Evolutionary conservation across 2,329 filamentous ascomycete genomes (phyloP).

Genomic region (Penicillium sp.): DNA sequence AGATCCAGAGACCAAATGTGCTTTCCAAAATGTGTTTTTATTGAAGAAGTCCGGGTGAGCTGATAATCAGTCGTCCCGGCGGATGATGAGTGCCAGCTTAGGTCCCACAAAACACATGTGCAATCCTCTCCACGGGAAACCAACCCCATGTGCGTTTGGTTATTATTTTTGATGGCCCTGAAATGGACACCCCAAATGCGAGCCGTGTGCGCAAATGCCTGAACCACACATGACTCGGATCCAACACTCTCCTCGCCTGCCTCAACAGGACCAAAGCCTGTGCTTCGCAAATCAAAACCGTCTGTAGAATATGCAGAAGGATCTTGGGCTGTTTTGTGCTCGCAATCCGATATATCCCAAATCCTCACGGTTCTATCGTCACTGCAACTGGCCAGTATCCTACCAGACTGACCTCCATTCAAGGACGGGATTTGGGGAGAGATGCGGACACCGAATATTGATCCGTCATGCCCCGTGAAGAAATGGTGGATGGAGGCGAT

Average conservation of each 20-base stretch:
- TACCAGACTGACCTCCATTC: constrained; percentile 41
- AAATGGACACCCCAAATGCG: constrained; percentile 88
- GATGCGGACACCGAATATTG: constrained; percentile 85
- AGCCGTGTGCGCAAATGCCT: constrained; percentile 80
- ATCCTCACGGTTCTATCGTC: constrained; percentile 87
- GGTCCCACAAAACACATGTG: constrained; percentile 69
- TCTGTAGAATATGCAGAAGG: constrained; percentile 38
- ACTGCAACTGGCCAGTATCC: constrained; percentile 86
- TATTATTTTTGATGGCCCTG: constrained; percentile 35
- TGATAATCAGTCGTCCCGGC: constrained; percentile 18
- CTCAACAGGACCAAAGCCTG: constrained; percentile 58
- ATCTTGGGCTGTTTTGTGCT: constrained; percentile 29
- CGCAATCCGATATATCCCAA: constrained; percentile 72
- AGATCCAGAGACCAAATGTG: constrained; percentile 78
- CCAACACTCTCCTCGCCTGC: constrained; percentile 33
- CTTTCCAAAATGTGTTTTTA: constrained; percentile 74
- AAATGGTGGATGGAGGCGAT: constrained; percentile 51
- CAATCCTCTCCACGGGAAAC: constrained; percentile 85
- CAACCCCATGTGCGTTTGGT: constrained; percentile 47
- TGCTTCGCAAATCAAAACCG: constrained; percentile 50
- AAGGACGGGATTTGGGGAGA: constrained; percentile 54
- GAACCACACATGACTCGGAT: constrained; percentile 57
- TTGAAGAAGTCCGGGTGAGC: constrained; percentile 50
- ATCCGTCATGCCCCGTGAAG: constrained; percentile 77
- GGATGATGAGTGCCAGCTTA: constrained; percentile 41